A percentile compares a stretch with the other conserved stretches of the same genome.
Evolutionary conservation across 1,139 yeast genomes (phyloP).

Genomic region (Magnusiomyces paraingens): DNA sequence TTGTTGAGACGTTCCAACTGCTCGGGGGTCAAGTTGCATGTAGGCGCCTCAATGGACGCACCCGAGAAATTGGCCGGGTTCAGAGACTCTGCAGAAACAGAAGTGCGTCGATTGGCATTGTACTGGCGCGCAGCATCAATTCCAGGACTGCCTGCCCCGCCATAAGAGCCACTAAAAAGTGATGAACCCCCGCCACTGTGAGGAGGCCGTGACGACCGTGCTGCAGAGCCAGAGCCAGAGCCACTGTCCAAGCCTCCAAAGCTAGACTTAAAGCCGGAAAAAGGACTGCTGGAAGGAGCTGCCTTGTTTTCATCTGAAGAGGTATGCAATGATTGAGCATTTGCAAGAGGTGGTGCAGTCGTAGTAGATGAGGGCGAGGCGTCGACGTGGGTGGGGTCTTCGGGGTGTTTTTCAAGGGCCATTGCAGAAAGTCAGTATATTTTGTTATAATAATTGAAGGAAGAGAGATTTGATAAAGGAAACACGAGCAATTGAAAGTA

Average conservation of each 20-base stretch:
- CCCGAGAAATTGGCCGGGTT: conserved; percentile 24
- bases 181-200: conserved; percentile 2
- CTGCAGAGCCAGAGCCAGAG: background rate
- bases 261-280: background rate
- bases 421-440: no score
- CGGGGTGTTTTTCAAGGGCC: background rate
- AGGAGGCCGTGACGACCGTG: conserved; percentile 2
- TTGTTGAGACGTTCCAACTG: conserved; percentile 65
- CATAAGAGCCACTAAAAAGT: conserved; percentile 3
- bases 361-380: background rate
- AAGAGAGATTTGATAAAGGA: no score
- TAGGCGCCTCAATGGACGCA: conserved; percentile 15
- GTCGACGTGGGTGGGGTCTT: background rate
- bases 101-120: conserved; percentile 78
- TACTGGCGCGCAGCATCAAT: background rate
- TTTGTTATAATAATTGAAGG: no score
- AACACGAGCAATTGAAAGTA: no score
- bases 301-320: background rate
- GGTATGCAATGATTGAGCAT: no score
- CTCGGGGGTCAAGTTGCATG: conserved; percentile 41
- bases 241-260: background rate
- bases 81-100: conserved; percentile 68
- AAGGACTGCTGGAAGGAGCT: background rate
- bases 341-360: background rate
- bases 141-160: background rate